Evolutionary conservation across 768 basidiomycete species (phyloP).

Genomic region (Mycena venus): DNA sequence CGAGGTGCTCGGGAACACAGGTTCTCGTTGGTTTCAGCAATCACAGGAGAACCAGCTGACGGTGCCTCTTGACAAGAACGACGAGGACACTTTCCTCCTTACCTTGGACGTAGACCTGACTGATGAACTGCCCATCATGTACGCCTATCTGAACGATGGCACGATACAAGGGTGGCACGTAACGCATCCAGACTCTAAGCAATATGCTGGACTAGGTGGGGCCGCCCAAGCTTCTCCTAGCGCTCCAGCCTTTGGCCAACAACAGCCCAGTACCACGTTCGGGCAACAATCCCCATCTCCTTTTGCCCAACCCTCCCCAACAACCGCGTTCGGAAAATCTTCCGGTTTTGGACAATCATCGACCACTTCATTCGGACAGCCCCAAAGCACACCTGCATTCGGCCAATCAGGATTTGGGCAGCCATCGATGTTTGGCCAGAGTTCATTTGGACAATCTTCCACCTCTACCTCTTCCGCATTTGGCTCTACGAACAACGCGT

Average conservation of each 20-base stretch:
- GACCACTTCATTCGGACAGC: conserved; percentile 44
- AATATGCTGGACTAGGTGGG: conserved; percentile 70
- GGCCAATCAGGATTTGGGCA: conserved; percentile 53
- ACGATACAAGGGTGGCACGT: conserved; percentile 82
- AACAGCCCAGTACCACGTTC: conserved; percentile 10
- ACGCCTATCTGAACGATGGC: conserved; percentile 84
- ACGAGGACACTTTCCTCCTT: conserved; percentile 78
- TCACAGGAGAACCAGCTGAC: conserved; percentile 67
- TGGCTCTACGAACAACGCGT: conserved; percentile 42
- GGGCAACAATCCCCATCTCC: conserved; percentile 38
- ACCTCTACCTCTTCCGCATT: conserved; percentile 54
- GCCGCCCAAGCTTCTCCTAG: conserved; percentile 29
- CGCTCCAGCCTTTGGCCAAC: conserved; percentile 24
- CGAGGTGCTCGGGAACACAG: conserved; percentile 58
- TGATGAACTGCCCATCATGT: conserved; percentile 68
- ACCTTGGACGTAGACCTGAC: conserved; percentile 79
- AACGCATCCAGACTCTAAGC: conserved; percentile 64
- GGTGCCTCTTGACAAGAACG: conserved; percentile 76
- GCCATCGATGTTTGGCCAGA: conserved; percentile 50
- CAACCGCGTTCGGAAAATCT: conserved; percentile 46
- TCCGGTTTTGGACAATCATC: conserved; percentile 35
- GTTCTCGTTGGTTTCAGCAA: conserved; percentile 62
- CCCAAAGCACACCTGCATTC: conserved; percentile 48
- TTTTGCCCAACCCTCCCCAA: conserved; percentile 38
- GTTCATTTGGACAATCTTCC: conserved; percentile 50